Evolutionary conservation across 2,329 filamentous ascomycete genomes (phyloP), one percentile per base, ranked within the genome.

Genomic region (Fusarium sp.): DNA sequence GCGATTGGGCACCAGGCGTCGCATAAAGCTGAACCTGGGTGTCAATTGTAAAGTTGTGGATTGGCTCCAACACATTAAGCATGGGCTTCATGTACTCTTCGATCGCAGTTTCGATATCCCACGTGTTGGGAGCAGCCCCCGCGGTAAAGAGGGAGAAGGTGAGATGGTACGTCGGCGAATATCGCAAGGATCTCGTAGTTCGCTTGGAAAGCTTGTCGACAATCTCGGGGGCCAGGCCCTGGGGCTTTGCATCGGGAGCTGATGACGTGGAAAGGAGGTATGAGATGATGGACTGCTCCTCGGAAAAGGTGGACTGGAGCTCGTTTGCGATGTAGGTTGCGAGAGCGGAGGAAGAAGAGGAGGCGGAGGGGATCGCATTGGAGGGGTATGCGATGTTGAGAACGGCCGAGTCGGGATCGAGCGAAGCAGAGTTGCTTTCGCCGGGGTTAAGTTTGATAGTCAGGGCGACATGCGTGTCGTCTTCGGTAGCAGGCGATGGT

Each of bases 11-110:
- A n/a, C 87, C 85, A 0, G 87, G 85, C 2, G 81, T 79, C n/a
- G 95, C 94, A 73, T 97, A 97, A 0, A 98, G 84, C 77, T 99
- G 95, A 3, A 99, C 91, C 77, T 99, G 95, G 0, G 93, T 96
- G 73, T 98, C 93, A 45, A 98, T 89, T 12, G 93, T 97, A 72
- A 99, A 98, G 74, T 96, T 94, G 80, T 93, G 95, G 65, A 97
- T 96, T 1, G 89, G 83, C 0, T 88, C 85, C 26, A 98, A 85
- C 25, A 92, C 88, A 39, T 91, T 83, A 0, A 99, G 82, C 42
- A 98, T 83, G 0, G 95, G 94, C 49, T 86, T 81, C 75, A 99
- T 88, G 75, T 96, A 94, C 65, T 91, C 85, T 24, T 89, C 83
- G 9, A 98, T 83, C 1, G 94, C 93, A 32, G 84, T 78, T 65